Base-by-base conservation (phyloP, 208 protist genomes). In the Naegleria fowleri region DNA sequence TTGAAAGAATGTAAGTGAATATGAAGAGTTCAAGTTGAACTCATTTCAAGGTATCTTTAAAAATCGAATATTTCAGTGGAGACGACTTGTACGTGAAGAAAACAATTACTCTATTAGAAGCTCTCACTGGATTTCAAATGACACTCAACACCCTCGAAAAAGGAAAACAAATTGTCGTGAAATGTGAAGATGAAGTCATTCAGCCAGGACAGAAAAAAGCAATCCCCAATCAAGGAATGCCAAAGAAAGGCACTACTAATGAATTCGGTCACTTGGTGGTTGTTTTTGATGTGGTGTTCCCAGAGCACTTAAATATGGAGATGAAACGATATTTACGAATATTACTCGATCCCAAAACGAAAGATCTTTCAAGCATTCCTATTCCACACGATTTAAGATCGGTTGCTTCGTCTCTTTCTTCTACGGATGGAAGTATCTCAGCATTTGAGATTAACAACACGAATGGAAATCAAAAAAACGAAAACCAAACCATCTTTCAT, bases 51-150 rank as follows among this genome's bases (percentile, higher is more conserved):
- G n/a, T n/a, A n/a, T n/a, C n/a, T n/a, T n/a, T n/a, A n/a, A n/a
- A n/a, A n/a, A n/a, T n/a, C 15, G 51, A 58, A 58, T 58, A 92
- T 19, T 95, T 98, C 51, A 96, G 98, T 90, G 98, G 97, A 91
- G 93, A 98, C 91, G 98, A 99, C 93, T 95, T 99, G 22, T 48
- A 98, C 59, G 98, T 99, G 88, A 93, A 93, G 36, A 95, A 97
- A 86, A 94, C 96, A 39, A 95, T 99, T 40, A 95, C 95, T 11
- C 95, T 99, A 39, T 92, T 95, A 4, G 98, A 99, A 92, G 98
- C 97, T 51, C 94, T 99, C 87, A 95, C 97, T 75, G 98, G 98
- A 0, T 75, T 97, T 58, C 79, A 96, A 39, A 95, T 98, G 83
- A 91, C 94, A 40, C 75, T 99, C 5, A 96, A 97, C 83, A 93